Conservation (phyloP, 2,329 filamentous ascomycete genomes). For the Trichophyton rubrum region DNA sequence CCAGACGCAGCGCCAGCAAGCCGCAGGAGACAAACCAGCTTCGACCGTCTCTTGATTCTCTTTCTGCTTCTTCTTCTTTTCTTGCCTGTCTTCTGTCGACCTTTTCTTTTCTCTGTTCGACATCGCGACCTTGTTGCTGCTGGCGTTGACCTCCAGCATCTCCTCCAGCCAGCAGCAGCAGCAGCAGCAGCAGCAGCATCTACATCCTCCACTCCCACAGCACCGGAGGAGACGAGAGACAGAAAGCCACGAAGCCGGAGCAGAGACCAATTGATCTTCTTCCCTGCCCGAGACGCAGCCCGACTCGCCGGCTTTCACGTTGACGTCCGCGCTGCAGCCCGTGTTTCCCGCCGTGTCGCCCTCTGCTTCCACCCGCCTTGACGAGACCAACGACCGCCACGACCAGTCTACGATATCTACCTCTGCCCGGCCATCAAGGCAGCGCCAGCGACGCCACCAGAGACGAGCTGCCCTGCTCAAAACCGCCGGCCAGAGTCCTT, state of each 20-base stretch:
- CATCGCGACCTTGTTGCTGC: background rate
- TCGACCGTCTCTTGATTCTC: background rate
- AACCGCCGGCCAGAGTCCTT: slow-evolving; percentile 27
- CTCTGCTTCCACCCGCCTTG: slow-evolving; percentile 29
- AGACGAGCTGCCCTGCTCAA: slow-evolving; percentile 19
- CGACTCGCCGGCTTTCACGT: background rate
- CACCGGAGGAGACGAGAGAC: background rate
- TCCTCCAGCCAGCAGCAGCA: background rate
- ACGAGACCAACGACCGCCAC: slow-evolving; percentile 45
- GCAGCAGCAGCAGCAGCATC: background rate
- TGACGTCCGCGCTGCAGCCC: slow-evolving; percentile 4
- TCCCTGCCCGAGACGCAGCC: background rate
- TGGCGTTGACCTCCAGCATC: background rate
- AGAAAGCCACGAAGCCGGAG: background rate
- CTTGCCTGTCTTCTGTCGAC: background rate
- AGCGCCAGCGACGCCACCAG: slow-evolving; percentile 36
- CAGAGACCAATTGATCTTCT: background rate
- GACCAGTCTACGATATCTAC: slow-evolving; percentile 34
- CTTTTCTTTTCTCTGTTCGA: too few relatives aligned
- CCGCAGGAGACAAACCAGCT: background rate
- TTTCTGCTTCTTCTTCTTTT: background rate
- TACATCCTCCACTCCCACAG: background rate
- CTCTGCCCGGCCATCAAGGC: slow-evolving; percentile 20
- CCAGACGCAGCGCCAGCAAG: background rate
- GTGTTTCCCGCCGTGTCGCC: slow-evolving; percentile 32